Conservation (phyloP, 2,329 filamentous ascomycete species). For the Chrysoporthe deuterocubensis region DNA sequence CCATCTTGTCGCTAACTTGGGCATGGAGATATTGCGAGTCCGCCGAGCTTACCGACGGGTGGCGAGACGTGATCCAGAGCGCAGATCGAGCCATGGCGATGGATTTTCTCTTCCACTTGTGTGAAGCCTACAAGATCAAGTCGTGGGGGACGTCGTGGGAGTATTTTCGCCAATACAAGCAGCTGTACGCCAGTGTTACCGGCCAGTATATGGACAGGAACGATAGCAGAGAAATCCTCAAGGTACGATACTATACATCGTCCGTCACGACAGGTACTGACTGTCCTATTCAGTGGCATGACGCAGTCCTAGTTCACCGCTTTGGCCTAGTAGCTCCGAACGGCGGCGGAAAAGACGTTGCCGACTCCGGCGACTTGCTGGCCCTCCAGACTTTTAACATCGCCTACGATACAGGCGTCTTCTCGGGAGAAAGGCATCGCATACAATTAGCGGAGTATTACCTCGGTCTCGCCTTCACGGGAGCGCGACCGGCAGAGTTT, state of each 20-base stretch:
- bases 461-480: constrained; percentile 34
- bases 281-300: constrained; percentile 31
- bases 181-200: constrained; percentile 25
- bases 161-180: constrained; percentile 29
- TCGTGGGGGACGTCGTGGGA: constrained; percentile 28
- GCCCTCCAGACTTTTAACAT: constrained; percentile 38
- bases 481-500: constrained; percentile 34
- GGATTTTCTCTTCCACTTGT: constrained; percentile 25
- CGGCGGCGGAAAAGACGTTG: constrained; percentile 31
- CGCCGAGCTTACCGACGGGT: constrained; percentile 1
- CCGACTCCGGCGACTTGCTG: neutral
- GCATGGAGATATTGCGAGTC: constrained; percentile 23
- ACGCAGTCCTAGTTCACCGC: constrained; percentile 31
- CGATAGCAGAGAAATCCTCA: constrained; percentile 28
- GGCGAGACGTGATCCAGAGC: constrained; percentile 14
- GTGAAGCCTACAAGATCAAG: constrained; percentile 23
- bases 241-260: constrained; percentile 11
- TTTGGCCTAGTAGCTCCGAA: constrained; percentile 34
- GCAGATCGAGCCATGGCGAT: constrained; percentile 21
- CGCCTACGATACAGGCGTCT: constrained; percentile 34
- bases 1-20: constrained; percentile 12
- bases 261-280: constrained; percentile 2
- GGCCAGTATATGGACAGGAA: constrained; percentile 27
- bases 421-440: constrained; percentile 33
- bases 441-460: constrained; percentile 36